These are phyloP conservation scores for Diaporthe sp. DNA, from an alignment of 2,329 filamentous ascomycete genomes.

Conservation along the genomic window DNA sequence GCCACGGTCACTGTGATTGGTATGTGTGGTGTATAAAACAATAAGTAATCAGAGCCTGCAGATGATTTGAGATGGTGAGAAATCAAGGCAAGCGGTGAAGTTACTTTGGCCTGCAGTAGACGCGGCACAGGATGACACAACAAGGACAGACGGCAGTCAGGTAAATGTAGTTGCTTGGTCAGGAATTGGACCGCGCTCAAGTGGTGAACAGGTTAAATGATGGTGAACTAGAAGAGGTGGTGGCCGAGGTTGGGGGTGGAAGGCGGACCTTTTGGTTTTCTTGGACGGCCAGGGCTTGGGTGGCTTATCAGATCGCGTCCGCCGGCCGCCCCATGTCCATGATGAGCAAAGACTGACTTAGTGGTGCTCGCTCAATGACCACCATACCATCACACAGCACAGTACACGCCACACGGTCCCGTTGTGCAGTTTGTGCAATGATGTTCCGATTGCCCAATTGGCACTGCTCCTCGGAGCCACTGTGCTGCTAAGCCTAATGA, in stretches of 20 bases:
- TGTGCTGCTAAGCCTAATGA: conserved; percentile 11
- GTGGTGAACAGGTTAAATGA: background rate
- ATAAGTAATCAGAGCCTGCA: background rate
- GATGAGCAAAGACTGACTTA: conserved; percentile 29
- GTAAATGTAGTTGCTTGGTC: conserved; percentile 22
- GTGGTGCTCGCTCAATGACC: background rate
- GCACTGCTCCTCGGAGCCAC: background rate
- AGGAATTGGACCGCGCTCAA: background rate
- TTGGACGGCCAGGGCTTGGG: conserved; percentile 5
- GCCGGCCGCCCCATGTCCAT: conserved; percentile 7
- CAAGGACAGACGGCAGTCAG: background rate
- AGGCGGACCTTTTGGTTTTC: conserved; percentile 1
- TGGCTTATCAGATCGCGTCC: conserved; percentile 27
- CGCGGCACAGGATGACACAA: conserved; percentile 6
- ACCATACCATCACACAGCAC: background rate
- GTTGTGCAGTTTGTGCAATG: conserved; percentile 5
- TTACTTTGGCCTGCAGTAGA: background rate
- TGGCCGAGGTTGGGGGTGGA: conserved; percentile 28
- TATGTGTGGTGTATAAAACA: background rate
- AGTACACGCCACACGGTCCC: background rate
- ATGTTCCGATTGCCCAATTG: conserved; percentile 8
- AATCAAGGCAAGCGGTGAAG: background rate
- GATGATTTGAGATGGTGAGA: conserved; percentile 29
- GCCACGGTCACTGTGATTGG: conserved; percentile 30
- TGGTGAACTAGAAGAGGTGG: background rate